These are phyloP conservation scores for Ceratocystis harringtonii DNA, from an alignment of 2,329 filamentous ascomycete species.

Conservation along the genomic window DNA sequence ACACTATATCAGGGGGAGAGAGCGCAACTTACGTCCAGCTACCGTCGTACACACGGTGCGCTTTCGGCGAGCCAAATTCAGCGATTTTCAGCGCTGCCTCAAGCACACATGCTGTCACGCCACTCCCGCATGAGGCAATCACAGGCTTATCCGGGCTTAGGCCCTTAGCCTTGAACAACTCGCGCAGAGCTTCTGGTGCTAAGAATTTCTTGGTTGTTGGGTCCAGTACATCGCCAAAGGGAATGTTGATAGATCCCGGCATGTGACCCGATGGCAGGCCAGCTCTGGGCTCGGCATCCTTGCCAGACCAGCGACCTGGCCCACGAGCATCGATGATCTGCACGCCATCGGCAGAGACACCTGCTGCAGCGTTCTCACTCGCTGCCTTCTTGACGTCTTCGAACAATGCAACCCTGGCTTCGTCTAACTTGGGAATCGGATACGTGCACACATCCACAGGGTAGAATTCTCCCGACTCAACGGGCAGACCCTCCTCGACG, in stretches of 20 bases:
- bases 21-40: conserved; percentile 75
- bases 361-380: conserved; percentile 64
- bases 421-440: conserved; percentile 45
- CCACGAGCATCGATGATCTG: conserved; percentile 84
- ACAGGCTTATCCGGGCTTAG: conserved; percentile 68
- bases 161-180: conserved; percentile 65
- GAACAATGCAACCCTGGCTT: conserved; percentile 57
- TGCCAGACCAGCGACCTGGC: conserved; percentile 64
- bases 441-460: conserved; percentile 50
- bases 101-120: conserved; percentile 81
- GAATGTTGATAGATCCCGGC: conserved; percentile 70
- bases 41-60: conserved; percentile 75
- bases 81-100: conserved; percentile 75
- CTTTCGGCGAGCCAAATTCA: conserved; percentile 50
- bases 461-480: conserved; percentile 63
- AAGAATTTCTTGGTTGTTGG: conserved; percentile 68
- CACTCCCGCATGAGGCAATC: conserved; percentile 80
- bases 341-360: conserved; percentile 61
- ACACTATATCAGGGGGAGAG: neutral
- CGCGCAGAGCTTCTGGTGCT: conserved; percentile 52
- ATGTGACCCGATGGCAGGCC: conserved; percentile 84
- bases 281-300: conserved; percentile 70
- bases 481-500: conserved; percentile 69
- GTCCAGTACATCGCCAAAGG: conserved; percentile 67
- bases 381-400: conserved; percentile 70